phyloP scores from a whole-genome alignment of 768 basidiomycete species.

The Agaricus blazei region DNA sequence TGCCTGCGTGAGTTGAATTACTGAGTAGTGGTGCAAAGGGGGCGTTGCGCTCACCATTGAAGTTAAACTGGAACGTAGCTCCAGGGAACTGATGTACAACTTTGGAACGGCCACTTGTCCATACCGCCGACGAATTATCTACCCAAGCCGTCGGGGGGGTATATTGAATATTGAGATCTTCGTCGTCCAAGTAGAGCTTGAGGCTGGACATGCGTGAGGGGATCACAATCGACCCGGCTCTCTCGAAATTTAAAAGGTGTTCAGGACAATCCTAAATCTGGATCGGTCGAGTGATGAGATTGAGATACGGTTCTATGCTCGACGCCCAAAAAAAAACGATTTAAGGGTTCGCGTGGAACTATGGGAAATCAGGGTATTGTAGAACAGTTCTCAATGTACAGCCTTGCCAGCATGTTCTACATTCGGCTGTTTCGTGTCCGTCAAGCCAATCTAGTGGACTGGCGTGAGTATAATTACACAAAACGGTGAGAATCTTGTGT shows the following conservation, averaged over 20 bases:
- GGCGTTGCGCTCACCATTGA: not conserved
- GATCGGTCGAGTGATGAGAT: not conserved
- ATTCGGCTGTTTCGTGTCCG: too few relatives aligned
- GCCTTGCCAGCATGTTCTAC: too few relatives aligned
- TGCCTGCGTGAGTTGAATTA: not conserved
- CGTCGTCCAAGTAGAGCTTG: conserved; percentile 4
- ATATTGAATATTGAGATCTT: not conserved
- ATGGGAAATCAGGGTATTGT: too few relatives aligned
- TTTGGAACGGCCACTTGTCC: conserved; percentile 1
- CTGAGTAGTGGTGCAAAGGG: not conserved
- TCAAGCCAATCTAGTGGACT: too few relatives aligned
- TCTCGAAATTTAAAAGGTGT: not conserved
- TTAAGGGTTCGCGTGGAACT: too few relatives aligned
- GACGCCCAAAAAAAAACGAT: too few relatives aligned
- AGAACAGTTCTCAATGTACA: too few relatives aligned
- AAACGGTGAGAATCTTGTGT: too few relatives aligned
- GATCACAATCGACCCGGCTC: not conserved
- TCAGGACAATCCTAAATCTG: not conserved
- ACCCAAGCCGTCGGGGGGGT: conserved; percentile 3
- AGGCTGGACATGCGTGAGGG: not conserved
- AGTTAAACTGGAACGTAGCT: not conserved
- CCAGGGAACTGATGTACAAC: not conserved
- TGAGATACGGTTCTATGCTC: too few relatives aligned
- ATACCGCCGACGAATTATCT: conserved; percentile 4
- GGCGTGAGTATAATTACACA: too few relatives aligned